Evolutionary conservation across 2,329 filamentous ascomycete genomes (phyloP).

Genomic region (Neofusicoccum laricinum): DNA sequence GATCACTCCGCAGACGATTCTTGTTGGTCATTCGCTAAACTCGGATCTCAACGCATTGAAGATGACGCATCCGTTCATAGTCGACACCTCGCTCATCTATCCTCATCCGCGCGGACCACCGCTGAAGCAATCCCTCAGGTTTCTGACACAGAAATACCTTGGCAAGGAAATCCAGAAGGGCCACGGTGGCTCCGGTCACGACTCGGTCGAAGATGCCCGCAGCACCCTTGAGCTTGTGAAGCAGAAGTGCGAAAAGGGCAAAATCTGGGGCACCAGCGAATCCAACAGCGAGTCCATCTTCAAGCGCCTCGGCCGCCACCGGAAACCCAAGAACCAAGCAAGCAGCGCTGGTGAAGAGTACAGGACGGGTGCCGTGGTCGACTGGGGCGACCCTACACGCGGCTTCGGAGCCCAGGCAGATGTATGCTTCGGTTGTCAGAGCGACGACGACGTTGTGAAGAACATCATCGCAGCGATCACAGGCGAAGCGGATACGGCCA

Average conservation of each 20-base stretch:
- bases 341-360: constrained; percentile 42
- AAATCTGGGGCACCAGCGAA: constrained; percentile 77
- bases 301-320: constrained; percentile 63
- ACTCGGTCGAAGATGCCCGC: constrained; percentile 88
- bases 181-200: constrained; percentile 69
- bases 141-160: constrained; percentile 81
- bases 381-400: constrained; percentile 79
- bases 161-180: constrained; percentile 83
- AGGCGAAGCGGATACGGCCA: background rate
- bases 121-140: constrained; percentile 87
- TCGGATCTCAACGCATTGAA: constrained; percentile 81
- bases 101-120: constrained; percentile 88
- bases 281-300: constrained; percentile 84
- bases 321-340: constrained; percentile 47
- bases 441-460: constrained; percentile 58
- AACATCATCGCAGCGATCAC: constrained; percentile 37
- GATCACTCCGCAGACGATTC: constrained; percentile 68
- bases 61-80: constrained; percentile 85
- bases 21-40: constrained; percentile 78
- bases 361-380: constrained; percentile 72
- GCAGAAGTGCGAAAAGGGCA: constrained; percentile 92
- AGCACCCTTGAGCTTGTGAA: constrained; percentile 92
- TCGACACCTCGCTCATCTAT: constrained; percentile 87
- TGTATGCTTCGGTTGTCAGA: constrained; percentile 54
- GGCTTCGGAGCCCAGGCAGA: constrained; percentile 58